Base-by-base conservation (phyloP, 495 filamentous ascomycete genomes). In the Bacidia gigantensis region DNA sequence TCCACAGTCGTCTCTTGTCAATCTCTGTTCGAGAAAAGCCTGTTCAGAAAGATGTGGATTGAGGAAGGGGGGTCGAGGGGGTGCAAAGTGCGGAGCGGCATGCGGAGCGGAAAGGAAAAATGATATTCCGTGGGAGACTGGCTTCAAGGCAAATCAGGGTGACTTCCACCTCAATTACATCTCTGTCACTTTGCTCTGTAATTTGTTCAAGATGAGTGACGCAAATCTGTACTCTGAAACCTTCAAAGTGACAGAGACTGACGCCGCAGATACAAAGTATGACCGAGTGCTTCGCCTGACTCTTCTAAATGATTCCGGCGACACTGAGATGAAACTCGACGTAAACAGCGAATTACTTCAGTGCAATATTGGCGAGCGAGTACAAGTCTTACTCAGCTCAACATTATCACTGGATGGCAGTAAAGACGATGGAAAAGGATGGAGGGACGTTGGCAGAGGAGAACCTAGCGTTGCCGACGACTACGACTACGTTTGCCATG, bases 401-500 rank as follows among this genome's bases (percentile, higher is more conserved):
- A 89, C 87, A 32, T 76, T 99, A 41, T 78, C 81, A 25, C 77
- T 95, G 35, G 93, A 96, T 64, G 93, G 93, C 53, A 79, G 76
- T 55, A 75, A 73, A 52, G 79, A 83, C 48, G 81, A 84, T 38
- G 71, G 64, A 53, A 86, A 83, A 67, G 84, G 88, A 42, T 95
- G 89, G 89, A 80, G 87, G 62, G 84, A 89, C 46, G 73, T 82
- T 23, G 75, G 72, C 57, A 73, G 79, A 65, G 81, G 78, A 26
- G 87, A 94, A 64, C 69, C 78, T 47, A 86, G 79, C 11, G 71
- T 99, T 38, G 89, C 92, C 20, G 89, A 97, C 65, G 80, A 85
- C 66, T 99, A 81, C 55, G 93, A 99, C 60, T 99, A 99, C 65
- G 92, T 97, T 43, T 95, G 89, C 67, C 81, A 95, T 67, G 92